phyloP scores from a whole-genome alignment of 2,329 filamentous ascomycete species.

The Truncatella angustata region DNA sequence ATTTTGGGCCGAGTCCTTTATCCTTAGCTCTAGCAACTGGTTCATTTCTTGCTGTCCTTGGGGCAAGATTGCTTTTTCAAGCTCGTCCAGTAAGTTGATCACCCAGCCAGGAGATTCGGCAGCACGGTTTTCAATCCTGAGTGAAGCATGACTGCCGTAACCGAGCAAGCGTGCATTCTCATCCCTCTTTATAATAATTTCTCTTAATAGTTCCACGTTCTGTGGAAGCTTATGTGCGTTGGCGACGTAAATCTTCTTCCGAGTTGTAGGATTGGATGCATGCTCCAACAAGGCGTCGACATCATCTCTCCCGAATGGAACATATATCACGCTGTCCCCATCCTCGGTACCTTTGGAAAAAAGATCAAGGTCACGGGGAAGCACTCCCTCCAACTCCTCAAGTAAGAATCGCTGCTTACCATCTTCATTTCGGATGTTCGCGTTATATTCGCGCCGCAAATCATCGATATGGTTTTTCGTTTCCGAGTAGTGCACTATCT shows the following conservation, averaged over 20 bases:
- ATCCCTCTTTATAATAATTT: slow-evolving; percentile 51
- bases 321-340: no score
- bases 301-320: no score
- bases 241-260: slow-evolving; percentile 48
- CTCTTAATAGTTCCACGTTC: slow-evolving; percentile 52
- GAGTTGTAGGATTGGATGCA: slow-evolving; percentile 44
- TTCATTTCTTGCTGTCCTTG: slow-evolving; percentile 49
- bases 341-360: no score
- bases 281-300: slow-evolving; percentile 53
- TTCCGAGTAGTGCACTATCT: slow-evolving; percentile 51
- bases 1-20: slow-evolving; percentile 19
- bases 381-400: slow-evolving; percentile 51
- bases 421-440: slow-evolving; percentile 54
- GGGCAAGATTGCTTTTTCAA: slow-evolving; percentile 45
- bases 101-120: slow-evolving; percentile 56
- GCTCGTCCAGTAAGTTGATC: slow-evolving; percentile 46
- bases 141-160: slow-evolving; percentile 53
- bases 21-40: slow-evolving; percentile 37
- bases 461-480: slow-evolving; percentile 54
- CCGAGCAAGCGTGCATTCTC: slow-evolving; percentile 54
- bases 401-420: slow-evolving; percentile 51
- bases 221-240: slow-evolving; percentile 55
- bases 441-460: slow-evolving; percentile 51
- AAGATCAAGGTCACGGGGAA: no score
- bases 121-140: slow-evolving; percentile 55